Conservation (phyloP, 805 yeast genomes). For the Blastobotrys americana region DNA sequence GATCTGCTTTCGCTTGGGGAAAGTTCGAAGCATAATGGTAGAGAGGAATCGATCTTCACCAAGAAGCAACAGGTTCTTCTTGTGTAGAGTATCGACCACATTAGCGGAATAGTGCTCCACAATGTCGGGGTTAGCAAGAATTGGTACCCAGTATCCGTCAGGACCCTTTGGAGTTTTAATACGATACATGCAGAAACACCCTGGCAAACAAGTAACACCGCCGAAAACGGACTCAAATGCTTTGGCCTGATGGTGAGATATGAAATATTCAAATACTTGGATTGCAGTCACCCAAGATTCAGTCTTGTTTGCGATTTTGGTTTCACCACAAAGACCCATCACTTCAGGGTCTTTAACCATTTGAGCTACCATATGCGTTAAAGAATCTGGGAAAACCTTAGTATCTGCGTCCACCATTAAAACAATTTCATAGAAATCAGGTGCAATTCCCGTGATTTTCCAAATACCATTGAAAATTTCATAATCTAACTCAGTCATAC, state of each 20-base stretch:
- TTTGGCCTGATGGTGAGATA: constrained; percentile 89
- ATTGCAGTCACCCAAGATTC: constrained; percentile 87
- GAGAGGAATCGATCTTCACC: constrained; percentile 89
- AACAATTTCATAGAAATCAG: constrained; percentile 72
- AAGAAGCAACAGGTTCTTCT: constrained; percentile 71
- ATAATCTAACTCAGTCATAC: constrained; percentile 87
- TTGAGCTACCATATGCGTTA: constrained; percentile 85
- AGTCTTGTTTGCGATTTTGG: constrained; percentile 77
- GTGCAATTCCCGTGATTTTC: constrained; percentile 78
- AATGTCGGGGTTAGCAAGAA: constrained; percentile 85
- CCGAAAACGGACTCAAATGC: constrained; percentile 95
- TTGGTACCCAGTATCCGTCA: constrained; percentile 86
- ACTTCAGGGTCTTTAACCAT: constrained; percentile 79
- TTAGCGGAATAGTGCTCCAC: constrained; percentile 88
- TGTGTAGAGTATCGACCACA: constrained; percentile 74
- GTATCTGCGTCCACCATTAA: constrained; percentile 96
- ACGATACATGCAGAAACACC: constrained; percentile 89
- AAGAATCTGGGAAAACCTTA: constrained; percentile 73
- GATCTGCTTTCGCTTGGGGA: constrained; percentile 81
- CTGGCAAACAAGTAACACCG: constrained; percentile 91
- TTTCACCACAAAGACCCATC: constrained; percentile 95
- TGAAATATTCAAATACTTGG: constrained; percentile 88
- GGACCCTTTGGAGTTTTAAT: constrained; percentile 81
- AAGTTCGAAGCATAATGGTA: constrained; percentile 77
- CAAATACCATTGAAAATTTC: constrained; percentile 69